Evolutionary conservation across 306 rosid genomes (phyloP), one percentile per base, ranked within the genome.

Genomic region (Urtica urens): DNA sequence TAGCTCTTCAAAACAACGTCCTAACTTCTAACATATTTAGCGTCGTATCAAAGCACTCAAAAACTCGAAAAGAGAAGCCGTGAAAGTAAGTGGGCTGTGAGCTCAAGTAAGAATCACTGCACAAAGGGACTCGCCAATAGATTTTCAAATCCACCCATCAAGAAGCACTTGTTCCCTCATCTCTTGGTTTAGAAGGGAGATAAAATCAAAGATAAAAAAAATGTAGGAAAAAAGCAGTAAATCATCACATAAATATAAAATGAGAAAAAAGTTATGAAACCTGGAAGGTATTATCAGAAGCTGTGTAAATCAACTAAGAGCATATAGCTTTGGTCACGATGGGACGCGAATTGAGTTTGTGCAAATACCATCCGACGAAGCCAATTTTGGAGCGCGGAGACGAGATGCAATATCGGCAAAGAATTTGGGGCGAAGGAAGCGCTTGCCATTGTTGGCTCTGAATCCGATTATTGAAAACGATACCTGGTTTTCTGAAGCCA

Each of bases 221-320:
- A 17, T 29, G 16, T n/a, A n/a, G n/a, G n/a, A n/a, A n/a, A n/a
- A n/a, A n/a, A n/a, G n/a, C n/a, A n/a, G n/a, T n/a, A n/a, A n/a
- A n/a, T n/a, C n/a, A n/a, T n/a, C n/a, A n/a, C n/a, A n/a, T n/a
- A n/a, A n/a, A n/a, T n/a, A n/a, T n/a, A n/a, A n/a, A n/a, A n/a
- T n/a, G n/a, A n/a, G n/a, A n/a, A n/a, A n/a, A n/a, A n/a, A 15
- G 2, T 4, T 17, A 39, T 12, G 16, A 13, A 17, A 82, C 94
- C 86, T 83, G 90, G 9, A 86, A 65, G 45, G 90, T 83, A 14
- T 69, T 20, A 48, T 83, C 80, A 41, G 94, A 59, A 19, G 86
- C 90, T 20, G 57, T 49, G 44, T 69, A 79, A 57, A 79, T 78
- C 11, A 80, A 40, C 19, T 80, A 80, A 3, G 90, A 72, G 2